A percentile compares a stretch with the other conserved stretches of the same genome.
Conservation (phyloP, 139 green algal species). For the Yamagishiella unicocca region DNA sequence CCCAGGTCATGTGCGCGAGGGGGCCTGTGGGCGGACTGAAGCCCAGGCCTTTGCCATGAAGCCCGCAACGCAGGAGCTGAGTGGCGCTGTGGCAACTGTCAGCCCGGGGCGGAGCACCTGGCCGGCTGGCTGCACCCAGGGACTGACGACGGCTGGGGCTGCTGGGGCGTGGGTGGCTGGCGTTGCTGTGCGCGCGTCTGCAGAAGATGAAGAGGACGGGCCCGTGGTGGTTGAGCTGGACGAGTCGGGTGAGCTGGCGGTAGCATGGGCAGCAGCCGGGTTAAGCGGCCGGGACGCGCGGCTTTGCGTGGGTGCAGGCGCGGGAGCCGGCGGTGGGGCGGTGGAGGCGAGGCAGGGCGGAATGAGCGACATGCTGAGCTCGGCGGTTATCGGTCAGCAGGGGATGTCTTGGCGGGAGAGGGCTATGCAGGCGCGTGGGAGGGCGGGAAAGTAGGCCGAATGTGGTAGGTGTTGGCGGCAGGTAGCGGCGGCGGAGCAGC, state of each 20-base stretch:
- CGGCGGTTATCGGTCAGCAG: background rate
- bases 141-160: too few relatives aligned
- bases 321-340: background rate
- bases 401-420: constrained; percentile 30
- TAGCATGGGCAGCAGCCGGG: background rate
- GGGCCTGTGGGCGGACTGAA: too few relatives aligned
- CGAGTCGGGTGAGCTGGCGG: background rate
- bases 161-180: too few relatives aligned
- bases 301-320: background rate
- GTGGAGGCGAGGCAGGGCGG: background rate
- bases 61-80: too few relatives aligned
- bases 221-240: constrained; percentile 30
- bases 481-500: too few relatives aligned
- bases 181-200: too few relatives aligned
- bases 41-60: too few relatives aligned
- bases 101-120: too few relatives aligned
- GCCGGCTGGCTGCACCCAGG: too few relatives aligned
- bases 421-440: background rate
- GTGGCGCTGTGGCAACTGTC: too few relatives aligned
- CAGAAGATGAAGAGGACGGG: constrained; percentile 25
- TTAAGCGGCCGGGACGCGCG: background rate
- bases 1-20: too few relatives aligned
- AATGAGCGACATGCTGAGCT: background rate
- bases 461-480: too few relatives aligned
- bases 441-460: background rate